phyloP scores from a whole-genome alignment of 345 rosid genomes.

The Arabis alpina region DNA sequence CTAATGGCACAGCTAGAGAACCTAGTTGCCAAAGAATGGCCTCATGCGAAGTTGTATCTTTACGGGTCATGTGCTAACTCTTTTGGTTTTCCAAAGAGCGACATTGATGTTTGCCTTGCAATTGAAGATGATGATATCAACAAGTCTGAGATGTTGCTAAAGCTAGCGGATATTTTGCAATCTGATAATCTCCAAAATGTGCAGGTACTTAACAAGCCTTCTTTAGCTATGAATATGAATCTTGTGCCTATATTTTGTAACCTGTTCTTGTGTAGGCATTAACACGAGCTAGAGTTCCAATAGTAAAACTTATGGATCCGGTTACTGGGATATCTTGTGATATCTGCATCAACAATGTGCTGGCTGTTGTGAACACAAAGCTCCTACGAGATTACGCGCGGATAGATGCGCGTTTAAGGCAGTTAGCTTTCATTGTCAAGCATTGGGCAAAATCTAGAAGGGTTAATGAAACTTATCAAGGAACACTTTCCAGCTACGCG shows the following conservation, averaged over 20 bases:
- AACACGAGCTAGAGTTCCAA: slow-evolving; percentile 93
- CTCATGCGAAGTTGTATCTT: slow-evolving; percentile 75
- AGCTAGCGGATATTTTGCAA: slow-evolving; percentile 83
- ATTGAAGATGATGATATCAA: slow-evolving; percentile 57
- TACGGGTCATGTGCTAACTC: slow-evolving; percentile 98
- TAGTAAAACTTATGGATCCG: slow-evolving; percentile 98
- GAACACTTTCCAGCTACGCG: slow-evolving; percentile 99
- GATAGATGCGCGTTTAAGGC: slow-evolving; percentile 81
- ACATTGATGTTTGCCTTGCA: slow-evolving; percentile 92
- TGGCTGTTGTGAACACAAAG: slow-evolving; percentile 97
- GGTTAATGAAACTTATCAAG: slow-evolving; percentile 93
- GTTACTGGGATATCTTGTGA: slow-evolving; percentile 91
- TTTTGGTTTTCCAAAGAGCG: slow-evolving; percentile 91
- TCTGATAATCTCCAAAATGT: slow-evolving; percentile 87
- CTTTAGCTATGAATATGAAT: slow-evolving; percentile 2
- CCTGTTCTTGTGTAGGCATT: slow-evolving; percentile 59
- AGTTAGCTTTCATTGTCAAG: slow-evolving; percentile 87
- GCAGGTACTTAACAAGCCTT: slow-evolving; percentile 45
- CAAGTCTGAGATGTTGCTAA: slow-evolving; percentile 75
- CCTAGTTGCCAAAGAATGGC: slow-evolving; percentile 86
- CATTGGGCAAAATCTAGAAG: slow-evolving; percentile 98
- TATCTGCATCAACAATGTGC: slow-evolving; percentile 88
- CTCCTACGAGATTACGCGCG: slow-evolving; percentile 83
- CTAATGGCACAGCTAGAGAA: slow-evolving; percentile 65
- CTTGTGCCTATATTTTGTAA: slow-evolving; percentile 5